Evolutionary conservation across 345 rosid species (phyloP), one percentile per base, ranked within the genome.

Genomic region (Linum lewisii): DNA sequence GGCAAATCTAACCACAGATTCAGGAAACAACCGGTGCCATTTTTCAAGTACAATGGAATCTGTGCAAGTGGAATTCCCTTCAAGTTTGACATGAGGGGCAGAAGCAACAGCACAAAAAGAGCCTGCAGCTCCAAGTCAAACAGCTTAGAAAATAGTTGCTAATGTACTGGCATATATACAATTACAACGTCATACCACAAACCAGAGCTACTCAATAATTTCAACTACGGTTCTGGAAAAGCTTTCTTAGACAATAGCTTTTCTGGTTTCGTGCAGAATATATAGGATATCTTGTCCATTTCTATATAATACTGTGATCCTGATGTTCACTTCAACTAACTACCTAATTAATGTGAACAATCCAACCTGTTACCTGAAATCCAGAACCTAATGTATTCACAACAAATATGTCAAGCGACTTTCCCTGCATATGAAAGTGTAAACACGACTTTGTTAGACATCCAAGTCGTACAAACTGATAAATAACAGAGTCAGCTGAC

Each of bases 361-460:
- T n/a, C n/a, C n/a, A n/a, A n/a, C n/a, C n/a, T n/a, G 51, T 62
- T 77, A 85, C 95, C 89, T 90, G 94, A 82, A 85, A 90, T 60
- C 94, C 97, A 66, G 97, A 90, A 71, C 97, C 95, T 64, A 85
- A 85, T 57, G 95, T 87, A 69, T 90, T 87, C 63, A 90, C 95
- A 38, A 85, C 97, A 73, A 90, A 87, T 72, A 90, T 77, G 81
- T 90, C 97, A 66, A 90, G 81, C 23, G 97, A 87, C 70, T 84
- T 87, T 44, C 88, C 93, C 97, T 84, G 76, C 75, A 82, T 22
- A 44, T 47, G 60, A 58, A 55, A 57, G 52, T 29, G 18, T 16
- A 42, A 42, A 11, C 15, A 42, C 53, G 63, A 58, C 24, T 63
- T 14, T 51, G 59, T 42, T 11, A 59, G 58, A 45, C 67, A 51